A percentile compares a stretch with the other conserved stretches of the same genome.
Conservation (phyloP, 2,329 filamentous ascomycete species). For the Trichoderma sp. region DNA sequence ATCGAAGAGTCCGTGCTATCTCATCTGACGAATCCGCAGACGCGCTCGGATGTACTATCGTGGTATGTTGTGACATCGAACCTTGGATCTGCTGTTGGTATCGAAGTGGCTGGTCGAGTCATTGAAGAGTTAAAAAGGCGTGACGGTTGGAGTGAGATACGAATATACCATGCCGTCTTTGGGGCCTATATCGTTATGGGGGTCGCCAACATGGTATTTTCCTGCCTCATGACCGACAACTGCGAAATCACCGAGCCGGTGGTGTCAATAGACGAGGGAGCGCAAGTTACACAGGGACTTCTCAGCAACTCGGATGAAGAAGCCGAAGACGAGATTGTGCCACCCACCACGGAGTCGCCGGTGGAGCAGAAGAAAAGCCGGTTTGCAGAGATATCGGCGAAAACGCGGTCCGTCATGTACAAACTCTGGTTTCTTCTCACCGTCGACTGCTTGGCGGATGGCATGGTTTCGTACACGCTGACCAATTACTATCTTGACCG, state of each 20-base stretch:
- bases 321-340: slow-evolving; percentile 19
- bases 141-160: slow-evolving; percentile 50
- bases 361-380: slow-evolving; percentile 16
- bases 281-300: slow-evolving; percentile 23
- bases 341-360: neutral
- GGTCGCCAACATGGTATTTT: slow-evolving; percentile 48
- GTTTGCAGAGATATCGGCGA: slow-evolving; percentile 57
- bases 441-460: slow-evolving; percentile 65
- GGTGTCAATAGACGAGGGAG: neutral
- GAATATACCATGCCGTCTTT: slow-evolving; percentile 60
- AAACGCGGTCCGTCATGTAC: slow-evolving; percentile 61
- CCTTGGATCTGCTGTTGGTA: slow-evolving; percentile 57
- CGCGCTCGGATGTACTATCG: slow-evolving; percentile 62
- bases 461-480: slow-evolving; percentile 61
- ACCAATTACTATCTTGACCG: slow-evolving; percentile 60
- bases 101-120: slow-evolving; percentile 52
- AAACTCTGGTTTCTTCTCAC: slow-evolving; percentile 66
- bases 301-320: slow-evolving; percentile 31
- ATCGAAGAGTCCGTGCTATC: slow-evolving; percentile 67
- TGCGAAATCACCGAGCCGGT: slow-evolving; percentile 47
- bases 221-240: slow-evolving; percentile 47
- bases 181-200: slow-evolving; percentile 61
- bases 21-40: slow-evolving; percentile 57
- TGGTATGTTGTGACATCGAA: slow-evolving; percentile 64
- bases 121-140: slow-evolving; percentile 48